Conservation (phyloP, 352 stramenopile species). For the Pythium dissimile region DNA sequence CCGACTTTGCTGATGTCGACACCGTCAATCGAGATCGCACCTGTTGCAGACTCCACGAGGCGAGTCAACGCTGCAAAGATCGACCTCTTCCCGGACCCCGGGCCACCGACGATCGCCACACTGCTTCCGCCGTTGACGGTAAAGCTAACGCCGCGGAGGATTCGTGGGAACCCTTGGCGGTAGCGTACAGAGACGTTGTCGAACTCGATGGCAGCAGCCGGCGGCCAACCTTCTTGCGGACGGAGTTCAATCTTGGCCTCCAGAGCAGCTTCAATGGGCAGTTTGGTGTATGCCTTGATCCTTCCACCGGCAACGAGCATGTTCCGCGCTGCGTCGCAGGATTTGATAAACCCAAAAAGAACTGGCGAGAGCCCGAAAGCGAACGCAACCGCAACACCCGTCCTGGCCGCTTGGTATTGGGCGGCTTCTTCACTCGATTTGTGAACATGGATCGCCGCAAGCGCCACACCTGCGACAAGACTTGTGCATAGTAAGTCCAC, state of each 20-base stretch:
- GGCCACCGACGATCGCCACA: constrained; percentile 18
- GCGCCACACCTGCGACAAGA: neutral
- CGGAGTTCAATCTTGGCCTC: constrained; percentile 19
- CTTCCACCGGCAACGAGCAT: constrained; percentile 74
- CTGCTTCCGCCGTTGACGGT: constrained; percentile 19
- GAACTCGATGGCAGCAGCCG: constrained; percentile 22
- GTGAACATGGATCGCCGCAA: constrained; percentile 1
- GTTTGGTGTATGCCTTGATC: constrained; percentile 58
- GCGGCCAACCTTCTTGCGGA: constrained; percentile 22
- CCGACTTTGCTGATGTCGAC: constrained; percentile 54
- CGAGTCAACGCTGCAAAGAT: constrained; percentile 31
- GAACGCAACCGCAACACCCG: constrained; percentile 45
- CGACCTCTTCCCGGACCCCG: constrained; percentile 29
- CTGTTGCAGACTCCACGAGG: constrained; percentile 25
- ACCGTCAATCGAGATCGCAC: constrained; percentile 81
- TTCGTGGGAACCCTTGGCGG: constrained; percentile 27
- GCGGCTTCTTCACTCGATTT: neutral
- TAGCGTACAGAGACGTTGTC: constrained; percentile 34
- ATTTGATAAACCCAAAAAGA: constrained; percentile 55
- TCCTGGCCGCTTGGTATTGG: constrained; percentile 27
- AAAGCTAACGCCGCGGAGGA: constrained; percentile 28
- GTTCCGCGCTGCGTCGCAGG: constrained; percentile 58
- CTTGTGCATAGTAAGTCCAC: constrained; percentile 4
- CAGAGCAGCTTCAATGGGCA: constrained; percentile 48
- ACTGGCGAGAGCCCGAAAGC: constrained; percentile 64